Evolutionary conservation across 371 early-diverging fungal genomes (phyloP), one percentile per base, ranked within the genome.

Genomic region (Apophysomyces sp.): DNA sequence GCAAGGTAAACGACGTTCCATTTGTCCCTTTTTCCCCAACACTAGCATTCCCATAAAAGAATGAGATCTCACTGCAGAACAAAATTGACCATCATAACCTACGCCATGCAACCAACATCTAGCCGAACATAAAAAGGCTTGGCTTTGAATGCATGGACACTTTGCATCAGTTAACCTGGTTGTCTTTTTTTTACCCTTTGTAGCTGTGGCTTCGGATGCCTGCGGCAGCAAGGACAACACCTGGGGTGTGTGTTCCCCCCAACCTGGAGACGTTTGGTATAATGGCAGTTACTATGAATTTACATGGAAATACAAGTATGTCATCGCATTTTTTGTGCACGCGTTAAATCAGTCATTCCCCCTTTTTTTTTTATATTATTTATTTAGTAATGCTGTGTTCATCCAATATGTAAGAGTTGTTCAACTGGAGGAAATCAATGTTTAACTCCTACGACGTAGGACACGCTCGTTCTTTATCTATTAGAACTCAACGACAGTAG

Each of bases 261-360:
- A 27, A 8, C 28, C 57, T 13, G 58, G 59, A 18, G 44, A 59
- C 24, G 61, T 59, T 16, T 71, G 72, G 72, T 65, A 65, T 54
- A 51, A 71, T 16, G 27, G 60, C 18, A 67, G 60, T 24, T 52
- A 58, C n/a, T 57, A 62, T 16, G 54, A 51, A 58, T 62, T 71
- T 29, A 52, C 34, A 11, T 61, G 65, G 65, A 71, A 67, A 15
- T 39, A 59, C 68, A 71, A 71, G 72, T 71, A 67, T 66, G 30
- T 36, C 28, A 29, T 24, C 3, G 2, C n/a, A 13, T 44, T 21
- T 21, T 44, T 44, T n/a, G n/a, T 21, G 24, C 49, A 44, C 49
- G 49, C 49, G 49, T 44, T 44, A 24, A 44, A 44, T 44, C 16
- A 9, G 9, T 44, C 49, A 18, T 44, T 21, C 27, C 49, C 49